Conservation (phyloP, 192 early-diverging fungal species). For the Piromyces finnis region DNA sequence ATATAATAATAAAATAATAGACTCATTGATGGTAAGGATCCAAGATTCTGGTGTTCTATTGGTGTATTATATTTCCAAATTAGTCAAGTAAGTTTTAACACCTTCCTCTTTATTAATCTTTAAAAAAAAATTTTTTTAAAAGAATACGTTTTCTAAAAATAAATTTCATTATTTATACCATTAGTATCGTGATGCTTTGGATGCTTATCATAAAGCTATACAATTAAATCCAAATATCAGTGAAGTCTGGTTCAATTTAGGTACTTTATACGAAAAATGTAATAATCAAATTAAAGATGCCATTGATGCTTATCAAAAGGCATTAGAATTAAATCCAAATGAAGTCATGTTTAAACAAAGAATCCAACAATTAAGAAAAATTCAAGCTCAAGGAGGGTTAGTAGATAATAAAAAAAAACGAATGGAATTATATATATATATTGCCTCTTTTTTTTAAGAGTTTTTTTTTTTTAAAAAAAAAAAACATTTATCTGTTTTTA, state of each 20-base stretch:
- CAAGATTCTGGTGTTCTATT: constrained; percentile 97
- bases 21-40: constrained; percentile 77
- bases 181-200: constrained; percentile 82
- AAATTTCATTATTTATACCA: too few relatives aligned
- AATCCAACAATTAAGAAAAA: not conserved
- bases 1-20: not conserved
- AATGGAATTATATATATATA: too few relatives aligned
- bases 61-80: constrained; percentile 96
- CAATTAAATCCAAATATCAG: constrained; percentile 80
- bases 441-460: too few relatives aligned
- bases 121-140: too few relatives aligned
- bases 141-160: too few relatives aligned
- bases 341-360: constrained; percentile 79
- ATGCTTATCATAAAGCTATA: constrained; percentile 91
- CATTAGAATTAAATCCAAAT: constrained; percentile 77
- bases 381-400: not conserved
- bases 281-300: constrained; percentile 95
- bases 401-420: not conserved
- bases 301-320: constrained; percentile 87
- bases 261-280: constrained; percentile 91
- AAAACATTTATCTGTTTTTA: too few relatives aligned
- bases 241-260: constrained; percentile 96
- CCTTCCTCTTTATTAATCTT: too few relatives aligned
- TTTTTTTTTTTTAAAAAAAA: too few relatives aligned
- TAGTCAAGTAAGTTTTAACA: constrained; percentile 53